Conservation (phyloP, 805 yeast genomes). For the Saccharomycopsis sp. region DNA sequence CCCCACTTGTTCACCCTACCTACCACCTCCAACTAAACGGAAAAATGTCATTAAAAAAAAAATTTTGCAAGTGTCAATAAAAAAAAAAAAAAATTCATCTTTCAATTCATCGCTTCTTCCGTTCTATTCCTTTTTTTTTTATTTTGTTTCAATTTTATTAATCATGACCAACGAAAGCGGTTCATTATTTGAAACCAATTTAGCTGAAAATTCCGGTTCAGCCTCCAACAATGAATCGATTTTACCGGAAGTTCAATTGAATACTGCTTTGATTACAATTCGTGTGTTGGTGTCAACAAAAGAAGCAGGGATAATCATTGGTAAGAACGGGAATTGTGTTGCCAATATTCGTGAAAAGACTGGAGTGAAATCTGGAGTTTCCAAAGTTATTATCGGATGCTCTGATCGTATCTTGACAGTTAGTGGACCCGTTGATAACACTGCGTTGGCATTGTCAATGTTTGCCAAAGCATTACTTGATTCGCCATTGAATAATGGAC, state of each 20-base stretch:
- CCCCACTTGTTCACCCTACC: too few relatives aligned
- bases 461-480: constrained; percentile 61
- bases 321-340: constrained; percentile 75
- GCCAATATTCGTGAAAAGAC: constrained; percentile 69
- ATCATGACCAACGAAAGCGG: constrained; percentile 1
- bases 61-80: neutral
- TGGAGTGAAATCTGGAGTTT: constrained; percentile 78
- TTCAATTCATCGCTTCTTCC: neutral
- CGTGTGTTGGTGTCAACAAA: constrained; percentile 69
- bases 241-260: constrained; percentile 16
- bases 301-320: constrained; percentile 88
- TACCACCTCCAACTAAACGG: constrained; percentile 2
- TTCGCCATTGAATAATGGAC: constrained; percentile 14
- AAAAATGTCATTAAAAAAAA: neutral
- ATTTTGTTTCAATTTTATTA: neutral
- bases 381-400: constrained; percentile 72
- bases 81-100: neutral
- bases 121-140: neutral
- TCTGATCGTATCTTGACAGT: constrained; percentile 79
- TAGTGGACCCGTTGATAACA: constrained; percentile 62
- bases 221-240: neutral
- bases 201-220: neutral
- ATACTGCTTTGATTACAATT: constrained; percentile 27
- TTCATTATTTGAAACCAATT: neutral
- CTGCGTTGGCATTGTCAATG: constrained; percentile 61